phyloP scores from a whole-genome alignment of 2,329 filamentous ascomycete species.

The Alternaria burnsii region DNA sequence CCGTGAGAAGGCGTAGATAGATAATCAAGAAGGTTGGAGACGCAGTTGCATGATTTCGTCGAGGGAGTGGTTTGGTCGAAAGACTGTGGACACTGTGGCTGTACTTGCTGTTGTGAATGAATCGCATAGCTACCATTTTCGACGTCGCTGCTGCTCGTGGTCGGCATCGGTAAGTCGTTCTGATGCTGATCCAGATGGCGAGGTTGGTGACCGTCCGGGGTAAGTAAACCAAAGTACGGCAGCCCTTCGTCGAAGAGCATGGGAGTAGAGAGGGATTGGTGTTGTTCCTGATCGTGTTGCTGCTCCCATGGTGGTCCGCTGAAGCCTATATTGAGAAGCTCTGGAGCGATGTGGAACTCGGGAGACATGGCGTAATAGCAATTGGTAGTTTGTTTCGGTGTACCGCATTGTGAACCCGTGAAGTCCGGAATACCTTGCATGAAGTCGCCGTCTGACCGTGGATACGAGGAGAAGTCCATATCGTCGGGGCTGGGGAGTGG shows the following conservation, averaged over 20 bases:
- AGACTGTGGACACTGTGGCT: slow-evolving; percentile 1
- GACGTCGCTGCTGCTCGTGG: neutral
- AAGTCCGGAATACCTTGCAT: slow-evolving; percentile 3
- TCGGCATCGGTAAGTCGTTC: neutral
- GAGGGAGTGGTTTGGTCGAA: neutral
- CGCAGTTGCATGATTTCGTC: slow-evolving; percentile 7
- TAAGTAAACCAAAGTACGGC: slow-evolving; percentile 13
- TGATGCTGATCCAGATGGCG: slow-evolving; percentile 6
- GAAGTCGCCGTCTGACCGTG: slow-evolving; percentile 5
- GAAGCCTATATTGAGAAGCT: slow-evolving; percentile 5
- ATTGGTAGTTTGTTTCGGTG: slow-evolving; percentile 1
- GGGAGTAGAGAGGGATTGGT: neutral
- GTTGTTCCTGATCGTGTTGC: neutral
- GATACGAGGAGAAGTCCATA: slow-evolving; percentile 6
- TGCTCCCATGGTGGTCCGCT: slow-evolving; percentile 11
- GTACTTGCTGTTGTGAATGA: neutral
- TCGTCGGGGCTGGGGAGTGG: slow-evolving; percentile 3
- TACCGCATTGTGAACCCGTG: slow-evolving; percentile 5
- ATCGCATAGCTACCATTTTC: neutral
- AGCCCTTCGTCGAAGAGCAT: slow-evolving; percentile 2
- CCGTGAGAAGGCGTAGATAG: slow-evolving; percentile 1
- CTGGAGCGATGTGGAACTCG: slow-evolving; percentile 8
- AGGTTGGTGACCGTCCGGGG: neutral
- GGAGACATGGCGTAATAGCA: slow-evolving; percentile 8
- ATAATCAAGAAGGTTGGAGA: slow-evolving; percentile 6